Evolutionary conservation across 139 green algal genomes (phyloP).

Genomic region (Nannochloris sp.): DNA sequence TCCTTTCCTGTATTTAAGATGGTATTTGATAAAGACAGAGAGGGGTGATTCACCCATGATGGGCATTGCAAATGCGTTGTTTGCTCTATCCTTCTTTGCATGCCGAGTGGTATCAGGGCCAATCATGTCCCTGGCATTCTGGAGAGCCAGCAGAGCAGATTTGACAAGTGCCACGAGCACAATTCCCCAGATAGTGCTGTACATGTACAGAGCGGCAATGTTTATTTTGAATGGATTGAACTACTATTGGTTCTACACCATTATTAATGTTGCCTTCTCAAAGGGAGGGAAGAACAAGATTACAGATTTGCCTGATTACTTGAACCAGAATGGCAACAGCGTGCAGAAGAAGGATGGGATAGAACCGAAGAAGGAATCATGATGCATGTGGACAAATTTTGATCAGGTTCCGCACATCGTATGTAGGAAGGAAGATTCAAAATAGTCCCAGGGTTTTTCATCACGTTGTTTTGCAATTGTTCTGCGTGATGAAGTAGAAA

Average conservation of each 20-base stretch:
- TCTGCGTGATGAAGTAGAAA: too few species aligned
- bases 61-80: slow-evolving; percentile 18
- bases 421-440: too few species aligned
- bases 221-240: slow-evolving; percentile 6
- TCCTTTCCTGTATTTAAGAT: slow-evolving; percentile 43
- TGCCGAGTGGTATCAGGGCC: slow-evolving; percentile 38
- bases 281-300: neutral
- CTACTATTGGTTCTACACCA: slow-evolving; percentile 12
- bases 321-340: too few species aligned
- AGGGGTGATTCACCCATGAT: slow-evolving; percentile 15
- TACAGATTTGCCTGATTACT: neutral
- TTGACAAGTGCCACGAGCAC: neutral
- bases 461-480: too few species aligned
- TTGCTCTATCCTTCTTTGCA: slow-evolving; percentile 33
- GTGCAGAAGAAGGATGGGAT: too few species aligned
- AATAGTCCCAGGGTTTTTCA: too few species aligned
- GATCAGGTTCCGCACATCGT: too few species aligned
- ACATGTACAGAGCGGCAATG: neutral
- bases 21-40: slow-evolving; percentile 45
- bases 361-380: too few species aligned
- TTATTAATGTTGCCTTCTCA: neutral
- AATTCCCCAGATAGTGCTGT: neutral
- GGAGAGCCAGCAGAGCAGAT: neutral
- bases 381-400: too few species aligned
- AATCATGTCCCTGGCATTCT: slow-evolving; percentile 1